Evolutionary conservation across 2,329 filamentous ascomycete genomes (phyloP), one percentile per base, ranked within the genome.

Genomic region (Neonectria ditissima): DNA sequence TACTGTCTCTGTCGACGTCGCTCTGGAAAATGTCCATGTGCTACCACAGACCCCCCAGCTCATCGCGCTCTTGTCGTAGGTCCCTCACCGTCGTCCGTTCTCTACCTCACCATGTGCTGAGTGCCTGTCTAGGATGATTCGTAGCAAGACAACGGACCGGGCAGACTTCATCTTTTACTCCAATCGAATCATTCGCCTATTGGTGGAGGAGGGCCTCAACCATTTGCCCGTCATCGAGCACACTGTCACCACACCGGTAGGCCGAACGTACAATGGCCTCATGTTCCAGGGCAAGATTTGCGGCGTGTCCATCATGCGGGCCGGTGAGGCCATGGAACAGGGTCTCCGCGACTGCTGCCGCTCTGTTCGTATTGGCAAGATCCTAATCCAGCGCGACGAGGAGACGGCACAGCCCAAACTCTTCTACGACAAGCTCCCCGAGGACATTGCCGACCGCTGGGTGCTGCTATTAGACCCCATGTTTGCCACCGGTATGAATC

Each of bases 91-190:
- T 53, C 51, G 50, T 53, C 45, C 34, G 61, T 56, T 66, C 41
- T 65, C 65, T n/a, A 66, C 55, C 60, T 53, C 51, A 45, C 44
- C 32, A 34, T 32, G 62, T 50, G 50, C 73, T 75, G 62, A 76
- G 63, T 56, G 43, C 51, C n/a, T 10, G 18, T 62, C 67, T 74
- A 98, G 95, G 67, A 97, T 97, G 87, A 98, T 99, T 77, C 91
- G 96, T 73, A 94, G 97, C 80, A 92, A 92, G 79, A 87, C 91
- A 70, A 99, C 96, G 6, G 89, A 91, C 60, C 92, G 96, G 63
- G 96, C 94, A 66, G 96, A 99, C 80, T 99, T 99, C 79, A 97
- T 99, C 77, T 99, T 99, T 82, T 97, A 98, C 83, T 97, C 94
- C 45, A 99, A 99, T 81, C 90, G 96, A 64, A 98, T 99, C 78